Evolutionary conservation across 2,329 filamentous ascomycete genomes (phyloP).

Genomic region (Phialophora verrucosa): DNA sequence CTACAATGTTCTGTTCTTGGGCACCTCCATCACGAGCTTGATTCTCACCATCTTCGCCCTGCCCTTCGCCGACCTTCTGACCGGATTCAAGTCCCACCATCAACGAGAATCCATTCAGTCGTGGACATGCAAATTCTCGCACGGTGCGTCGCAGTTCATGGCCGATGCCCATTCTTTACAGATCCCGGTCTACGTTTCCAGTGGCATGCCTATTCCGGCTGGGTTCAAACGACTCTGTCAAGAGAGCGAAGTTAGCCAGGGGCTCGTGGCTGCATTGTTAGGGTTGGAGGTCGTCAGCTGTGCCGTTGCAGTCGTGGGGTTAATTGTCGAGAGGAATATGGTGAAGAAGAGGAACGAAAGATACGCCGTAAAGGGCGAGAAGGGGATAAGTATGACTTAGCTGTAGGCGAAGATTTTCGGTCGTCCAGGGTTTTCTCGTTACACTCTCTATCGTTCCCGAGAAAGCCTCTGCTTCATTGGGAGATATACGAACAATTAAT

Average conservation of each 20-base stretch:
- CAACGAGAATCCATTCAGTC: constrained; percentile 37
- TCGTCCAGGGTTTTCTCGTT: neutral
- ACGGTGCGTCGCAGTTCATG: constrained; percentile 33
- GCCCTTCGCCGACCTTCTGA: constrained; percentile 37
- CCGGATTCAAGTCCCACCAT: constrained; percentile 21
- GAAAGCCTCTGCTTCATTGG: neutral
- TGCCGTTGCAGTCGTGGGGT: constrained; percentile 37
- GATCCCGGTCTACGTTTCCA: constrained; percentile 29
- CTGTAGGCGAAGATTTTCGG: neutral
- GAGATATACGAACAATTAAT: neutral
- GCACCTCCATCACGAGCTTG: constrained; percentile 22
- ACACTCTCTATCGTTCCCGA: neutral
- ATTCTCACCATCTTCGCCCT: constrained; percentile 30
- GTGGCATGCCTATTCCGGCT: constrained; percentile 41
- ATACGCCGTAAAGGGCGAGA: constrained; percentile 28
- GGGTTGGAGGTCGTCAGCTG: constrained; percentile 43
- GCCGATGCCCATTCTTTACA: constrained; percentile 31
- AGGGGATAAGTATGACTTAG: neutral
- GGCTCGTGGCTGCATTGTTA: constrained; percentile 45
- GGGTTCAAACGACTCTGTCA: constrained; percentile 49
- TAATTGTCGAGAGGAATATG: constrained; percentile 43
- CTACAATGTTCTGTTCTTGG: constrained; percentile 33
- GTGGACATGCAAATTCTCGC: constrained; percentile 38
- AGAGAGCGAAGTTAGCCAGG: constrained; percentile 46
- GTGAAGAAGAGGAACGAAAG: constrained; percentile 45